Evolutionary conservation across 768 basidiomycete species (phyloP).

Genomic region (Phanerodontia chrysosporium): DNA sequence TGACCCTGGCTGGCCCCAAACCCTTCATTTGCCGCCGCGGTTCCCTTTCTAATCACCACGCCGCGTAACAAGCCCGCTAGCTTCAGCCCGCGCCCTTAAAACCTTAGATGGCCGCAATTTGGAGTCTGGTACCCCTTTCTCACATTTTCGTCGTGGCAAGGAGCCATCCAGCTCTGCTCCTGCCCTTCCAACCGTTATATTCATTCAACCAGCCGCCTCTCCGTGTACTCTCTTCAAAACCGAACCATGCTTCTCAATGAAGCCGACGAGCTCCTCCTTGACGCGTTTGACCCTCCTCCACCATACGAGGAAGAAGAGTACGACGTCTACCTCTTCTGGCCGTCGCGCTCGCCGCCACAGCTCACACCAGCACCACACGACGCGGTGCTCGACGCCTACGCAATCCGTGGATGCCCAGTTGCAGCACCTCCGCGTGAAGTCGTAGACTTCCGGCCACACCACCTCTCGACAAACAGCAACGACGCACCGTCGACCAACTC

Average conservation of each 20-base stretch:
- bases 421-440: not conserved
- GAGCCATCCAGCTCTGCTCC: not conserved
- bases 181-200: not conserved
- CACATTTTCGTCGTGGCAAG: not conserved
- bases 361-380: not conserved
- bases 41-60: not conserved
- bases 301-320: slow-evolving; percentile 1
- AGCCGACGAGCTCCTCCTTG: not conserved
- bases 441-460: not conserved
- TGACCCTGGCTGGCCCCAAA: not conserved
- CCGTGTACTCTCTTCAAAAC: not conserved
- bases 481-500: not conserved
- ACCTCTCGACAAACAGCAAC: not conserved
- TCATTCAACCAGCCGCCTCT: not conserved
- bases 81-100: not conserved
- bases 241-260: not conserved
- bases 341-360: not conserved
- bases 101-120: not conserved
- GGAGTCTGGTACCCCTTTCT: not conserved
- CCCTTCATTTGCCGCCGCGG: not conserved
- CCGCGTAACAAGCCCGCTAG: not conserved
- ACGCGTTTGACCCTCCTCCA: not conserved
- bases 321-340: not conserved
- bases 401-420: not conserved
- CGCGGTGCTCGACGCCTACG: not conserved